Base-by-base conservation (phyloP, 352 stramenopile species). In the Peronospora farinosa region DNA sequence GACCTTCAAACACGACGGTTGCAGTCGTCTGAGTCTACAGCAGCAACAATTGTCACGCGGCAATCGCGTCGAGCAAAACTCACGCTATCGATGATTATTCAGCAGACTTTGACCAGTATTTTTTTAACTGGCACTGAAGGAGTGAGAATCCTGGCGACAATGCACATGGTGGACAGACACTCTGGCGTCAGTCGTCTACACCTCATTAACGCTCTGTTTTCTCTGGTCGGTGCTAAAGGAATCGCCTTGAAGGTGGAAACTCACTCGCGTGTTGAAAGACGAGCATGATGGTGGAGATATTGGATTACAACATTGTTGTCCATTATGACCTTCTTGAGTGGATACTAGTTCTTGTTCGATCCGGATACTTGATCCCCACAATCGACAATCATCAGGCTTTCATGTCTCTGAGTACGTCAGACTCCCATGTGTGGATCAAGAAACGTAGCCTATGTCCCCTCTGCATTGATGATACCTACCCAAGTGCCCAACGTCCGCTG, bases 91-190 rank as follows among this genome's bases (percentile, higher is more conserved):
- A 12, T n/a, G 39, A 43, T 42, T 48, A 48, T 48, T 30, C 31
- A 44, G 23, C 8, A 13, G 16, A 30, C 8, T 8, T 44, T 54
- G 37, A 40, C 48, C 30, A 40, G 51, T 40, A 55, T 55, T 49
- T 51, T 57, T 11, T 32, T 32, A 8, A 51, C 15, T 21, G 30
- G 45, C 13, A 28, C 23, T 11, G 40, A 21, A 27, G 23, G 23
- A 27, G 19, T 27, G 28, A 12, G 21, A 56, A 47, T 57, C 54
- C 54, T 41, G 54, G 32, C 31, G 46, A 35, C 46, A 16, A 15
- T 35, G 45, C 38, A 57, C 47, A 13, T 61, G 21, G 40, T 62
- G 54, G 54, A 62, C 54, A 57, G 28, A 27, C 23, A 27, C 23
- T 27, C 23, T 27, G 23, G 23, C 23, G 23, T 27, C 23, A 5